phyloP scores from a whole-genome alignment of 164 flowering plant species.

The Euptelea pleiosperma region DNA sequence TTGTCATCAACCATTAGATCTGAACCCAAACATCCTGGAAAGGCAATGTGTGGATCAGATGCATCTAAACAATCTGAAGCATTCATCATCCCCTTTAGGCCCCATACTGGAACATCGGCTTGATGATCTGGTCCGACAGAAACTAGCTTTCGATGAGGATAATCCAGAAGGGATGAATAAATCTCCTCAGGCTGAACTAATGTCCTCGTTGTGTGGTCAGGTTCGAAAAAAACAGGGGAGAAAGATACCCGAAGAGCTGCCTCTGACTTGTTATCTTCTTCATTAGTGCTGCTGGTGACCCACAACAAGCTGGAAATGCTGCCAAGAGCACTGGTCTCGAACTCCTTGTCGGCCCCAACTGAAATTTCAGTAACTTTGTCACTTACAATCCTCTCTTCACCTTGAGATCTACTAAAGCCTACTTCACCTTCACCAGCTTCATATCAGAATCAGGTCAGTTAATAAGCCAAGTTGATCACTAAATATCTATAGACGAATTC shows the following conservation, averaged over 20 bases:
- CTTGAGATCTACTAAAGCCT: slow-evolving; percentile 16
- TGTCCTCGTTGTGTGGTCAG: slow-evolving; percentile 15
- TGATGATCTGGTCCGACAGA: slow-evolving; percentile 46
- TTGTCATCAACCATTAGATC: slow-evolving; percentile 8
- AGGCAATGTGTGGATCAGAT: too few species aligned
- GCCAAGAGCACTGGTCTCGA: slow-evolving; percentile 17
- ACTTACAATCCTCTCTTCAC: slow-evolving; percentile 16
- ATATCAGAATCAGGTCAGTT: slow-evolving; percentile 10
- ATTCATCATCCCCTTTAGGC: slow-evolving; percentile 1
- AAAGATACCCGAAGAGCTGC: slow-evolving; percentile 13
- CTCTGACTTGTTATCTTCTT: slow-evolving; percentile 23
- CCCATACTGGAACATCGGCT: slow-evolving; percentile 47
- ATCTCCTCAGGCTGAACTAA: slow-evolving; percentile 23
- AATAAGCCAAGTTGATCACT: background rate
- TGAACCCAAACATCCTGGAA: background rate
- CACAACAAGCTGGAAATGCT: slow-evolving; percentile 20
- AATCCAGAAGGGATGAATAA: slow-evolving; percentile 20
- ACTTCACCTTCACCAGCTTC: slow-evolving; percentile 25
- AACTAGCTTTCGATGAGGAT: slow-evolving; percentile 33
- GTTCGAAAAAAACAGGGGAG: slow-evolving; percentile 18
- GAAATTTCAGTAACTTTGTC: slow-evolving; percentile 12
- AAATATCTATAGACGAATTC: background rate
- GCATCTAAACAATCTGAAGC: too few species aligned
- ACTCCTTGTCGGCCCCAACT: slow-evolving; percentile 17
- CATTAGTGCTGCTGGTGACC: slow-evolving; percentile 14